Evolutionary conservation across 257 asterid species (phyloP).

Genomic region (Fraxinus pennsylvanica): DNA sequence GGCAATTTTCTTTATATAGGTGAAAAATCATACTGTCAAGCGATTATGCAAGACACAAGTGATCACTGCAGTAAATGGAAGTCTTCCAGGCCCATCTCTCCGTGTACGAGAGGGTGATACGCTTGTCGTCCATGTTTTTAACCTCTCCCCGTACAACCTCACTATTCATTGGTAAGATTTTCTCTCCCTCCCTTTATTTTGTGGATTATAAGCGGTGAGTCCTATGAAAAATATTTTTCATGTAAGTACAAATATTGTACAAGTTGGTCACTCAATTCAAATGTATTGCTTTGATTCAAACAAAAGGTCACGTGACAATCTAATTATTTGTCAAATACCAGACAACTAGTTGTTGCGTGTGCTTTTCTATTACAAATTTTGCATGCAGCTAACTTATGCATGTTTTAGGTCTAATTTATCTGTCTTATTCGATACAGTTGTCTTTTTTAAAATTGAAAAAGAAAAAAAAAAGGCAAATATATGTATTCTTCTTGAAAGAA

Average conservation of each 20-base stretch:
- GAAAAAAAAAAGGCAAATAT: not conserved
- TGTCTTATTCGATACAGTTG: not conserved
- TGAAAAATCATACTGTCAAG: constrained; percentile 47
- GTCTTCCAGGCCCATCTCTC: constrained; percentile 65
- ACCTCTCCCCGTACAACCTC: constrained; percentile 56
- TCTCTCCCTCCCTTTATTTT: not conserved
- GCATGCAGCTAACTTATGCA: too few relatives aligned
- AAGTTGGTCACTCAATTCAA: too few relatives aligned
- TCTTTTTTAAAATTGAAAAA: too few relatives aligned
- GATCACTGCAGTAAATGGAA: constrained; percentile 65
- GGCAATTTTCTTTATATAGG: constrained; percentile 40
- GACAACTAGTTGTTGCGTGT: too few relatives aligned
- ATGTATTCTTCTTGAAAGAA: not conserved
- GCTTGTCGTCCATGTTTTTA: constrained; percentile 51
- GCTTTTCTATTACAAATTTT: too few relatives aligned
- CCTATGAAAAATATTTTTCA: too few relatives aligned
- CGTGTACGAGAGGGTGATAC: constrained; percentile 65
- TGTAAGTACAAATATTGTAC: too few relatives aligned
- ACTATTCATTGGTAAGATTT: constrained; percentile 69
- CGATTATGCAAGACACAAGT: constrained; percentile 52
- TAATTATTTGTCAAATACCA: too few relatives aligned
- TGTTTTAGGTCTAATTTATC: not conserved
- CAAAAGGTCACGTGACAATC: too few relatives aligned
- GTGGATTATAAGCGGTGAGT: too few relatives aligned
- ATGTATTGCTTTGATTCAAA: too few relatives aligned